phyloP scores from a whole-genome alignment of 2,329 filamentous ascomycete genomes.

The Chaetomium sp. region DNA sequence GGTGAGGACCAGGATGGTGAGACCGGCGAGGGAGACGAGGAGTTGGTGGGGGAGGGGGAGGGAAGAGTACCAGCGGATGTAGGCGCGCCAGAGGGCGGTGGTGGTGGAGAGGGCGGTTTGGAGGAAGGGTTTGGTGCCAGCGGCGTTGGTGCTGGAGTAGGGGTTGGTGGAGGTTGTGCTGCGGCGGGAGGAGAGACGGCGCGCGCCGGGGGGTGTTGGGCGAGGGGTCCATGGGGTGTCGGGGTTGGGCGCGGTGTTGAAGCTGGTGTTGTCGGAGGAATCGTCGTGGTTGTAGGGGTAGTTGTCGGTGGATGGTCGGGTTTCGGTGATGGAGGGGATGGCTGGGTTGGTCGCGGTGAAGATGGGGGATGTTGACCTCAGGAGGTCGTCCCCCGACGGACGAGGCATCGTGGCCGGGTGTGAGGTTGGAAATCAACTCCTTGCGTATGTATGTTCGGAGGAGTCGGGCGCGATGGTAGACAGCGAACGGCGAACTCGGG shows the following conservation, averaged over 20 bases:
- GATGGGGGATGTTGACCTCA: background rate
- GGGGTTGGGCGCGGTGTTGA: background rate
- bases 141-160: background rate
- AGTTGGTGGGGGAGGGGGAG: constrained; percentile 14
- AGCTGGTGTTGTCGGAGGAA: too few species aligned
- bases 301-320: constrained; percentile 3
- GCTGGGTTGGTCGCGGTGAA: background rate
- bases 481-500: background rate
- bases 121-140: constrained; percentile 1
- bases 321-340: background rate
- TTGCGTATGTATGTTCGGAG: too few species aligned
- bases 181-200: constrained; percentile 12
- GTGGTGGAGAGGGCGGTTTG: constrained; percentile 1
- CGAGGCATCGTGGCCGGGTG: background rate
- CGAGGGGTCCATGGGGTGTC: constrained; percentile 5
- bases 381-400: background rate
- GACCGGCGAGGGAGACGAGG: constrained; percentile 44
- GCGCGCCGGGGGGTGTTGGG: constrained; percentile 7
- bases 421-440: too few species aligned
- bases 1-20: constrained; percentile 48
- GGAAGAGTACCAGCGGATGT: constrained; percentile 12
- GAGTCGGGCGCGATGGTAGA: background rate
- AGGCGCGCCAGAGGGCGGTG: background rate
- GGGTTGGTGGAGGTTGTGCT: background rate
- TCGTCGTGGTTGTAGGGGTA: too few species aligned